A percentile compares a stretch with the other conserved stretches of the same genome.
Conservation (phyloP, 345 rosid species). For the Eutrema heterophyllum region DNA sequence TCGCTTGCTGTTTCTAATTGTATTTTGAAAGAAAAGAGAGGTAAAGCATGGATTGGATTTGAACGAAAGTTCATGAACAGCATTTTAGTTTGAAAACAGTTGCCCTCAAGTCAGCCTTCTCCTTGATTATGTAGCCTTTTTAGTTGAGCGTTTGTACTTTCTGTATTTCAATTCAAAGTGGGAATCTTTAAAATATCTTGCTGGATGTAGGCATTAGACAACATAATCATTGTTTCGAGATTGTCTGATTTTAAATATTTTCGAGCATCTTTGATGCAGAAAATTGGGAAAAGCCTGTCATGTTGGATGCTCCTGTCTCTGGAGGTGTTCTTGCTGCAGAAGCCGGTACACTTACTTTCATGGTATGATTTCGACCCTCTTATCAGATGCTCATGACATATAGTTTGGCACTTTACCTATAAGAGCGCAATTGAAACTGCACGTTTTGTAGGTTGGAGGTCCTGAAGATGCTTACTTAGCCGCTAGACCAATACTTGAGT, state of each 20-base stretch:
- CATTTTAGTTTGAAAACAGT: neutral
- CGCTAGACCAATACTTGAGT: constrained; percentile 60
- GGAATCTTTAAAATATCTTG: neutral
- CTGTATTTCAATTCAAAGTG: neutral
- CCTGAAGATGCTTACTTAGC: constrained; percentile 63
- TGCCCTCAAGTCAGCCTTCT: too few species aligned
- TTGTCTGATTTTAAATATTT: constrained; percentile 3
- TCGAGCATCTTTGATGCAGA: constrained; percentile 33
- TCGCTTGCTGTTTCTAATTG: constrained; percentile 54
- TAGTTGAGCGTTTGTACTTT: neutral
- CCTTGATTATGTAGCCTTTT: neutral
- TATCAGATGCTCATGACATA: neutral
- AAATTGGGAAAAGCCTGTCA: constrained; percentile 57
- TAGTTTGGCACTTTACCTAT: neutral
- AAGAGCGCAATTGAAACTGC: neutral
- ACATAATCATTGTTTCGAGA: neutral
- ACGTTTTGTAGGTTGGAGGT: constrained; percentile 80
- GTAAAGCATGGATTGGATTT: constrained; percentile 31
- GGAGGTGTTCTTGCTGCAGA: constrained; percentile 97
- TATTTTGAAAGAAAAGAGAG: constrained; percentile 51
- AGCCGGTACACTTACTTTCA: constrained; percentile 82
- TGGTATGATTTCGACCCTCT: constrained; percentile 40
- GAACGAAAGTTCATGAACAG: neutral
- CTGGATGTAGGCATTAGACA: neutral
- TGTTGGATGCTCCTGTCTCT: constrained; percentile 98